Base-by-base conservation (phyloP, 163 green algal species). In the Trebouxiophyceae sp. region DNA sequence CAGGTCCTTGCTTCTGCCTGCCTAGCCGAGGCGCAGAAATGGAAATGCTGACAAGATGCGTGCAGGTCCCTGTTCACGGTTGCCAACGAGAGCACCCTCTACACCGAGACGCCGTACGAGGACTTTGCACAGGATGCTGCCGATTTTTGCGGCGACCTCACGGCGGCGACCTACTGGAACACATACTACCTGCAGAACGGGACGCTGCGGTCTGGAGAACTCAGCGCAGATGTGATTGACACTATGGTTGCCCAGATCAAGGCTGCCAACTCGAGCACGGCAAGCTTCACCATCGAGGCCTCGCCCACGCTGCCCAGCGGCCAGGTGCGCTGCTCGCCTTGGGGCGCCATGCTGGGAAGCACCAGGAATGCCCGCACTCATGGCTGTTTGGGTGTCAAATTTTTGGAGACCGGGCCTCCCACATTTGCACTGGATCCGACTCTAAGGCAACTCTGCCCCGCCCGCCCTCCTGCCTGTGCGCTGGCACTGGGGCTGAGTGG, bases 151-250 rank as follows among this genome's bases (percentile, higher is more conserved):
- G 30, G 30, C 30, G 33, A 63, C 30, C 12, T 31, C 12, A 63
- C 29, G 5, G 30, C 31, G 7, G 30, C 57, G 4, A 63, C 57
- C 57, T 63, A 63, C 30, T 63, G 57, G 57, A 63, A 63, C 57
- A 63, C 57, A 20, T 63, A 63, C 30, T 63, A 45, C 31, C 26
- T 31, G 20, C 2, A 29, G 7, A 63, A 63, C 30, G 57, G 30
- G 7, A 50, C 57, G 2, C 33, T 47, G 19, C 29, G 6, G 24
- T 27, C 30, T 19, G 7, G 2, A 8, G 26, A 6, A 4, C 4
- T 63, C 3, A 19, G 30, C 1, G 5, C 22, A 4, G 57, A 47
- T 12, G 4, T 63, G 2, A 63, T 63, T 31, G 27, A 26, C 12
- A 6, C 57, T 8, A 2, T 47, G 31, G n/a, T 63, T 28, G 29